These are phyloP conservation scores for Phytophthora uliginosa DNA, from an alignment of 352 stramenopile genomes.

Conservation along the genomic window DNA sequence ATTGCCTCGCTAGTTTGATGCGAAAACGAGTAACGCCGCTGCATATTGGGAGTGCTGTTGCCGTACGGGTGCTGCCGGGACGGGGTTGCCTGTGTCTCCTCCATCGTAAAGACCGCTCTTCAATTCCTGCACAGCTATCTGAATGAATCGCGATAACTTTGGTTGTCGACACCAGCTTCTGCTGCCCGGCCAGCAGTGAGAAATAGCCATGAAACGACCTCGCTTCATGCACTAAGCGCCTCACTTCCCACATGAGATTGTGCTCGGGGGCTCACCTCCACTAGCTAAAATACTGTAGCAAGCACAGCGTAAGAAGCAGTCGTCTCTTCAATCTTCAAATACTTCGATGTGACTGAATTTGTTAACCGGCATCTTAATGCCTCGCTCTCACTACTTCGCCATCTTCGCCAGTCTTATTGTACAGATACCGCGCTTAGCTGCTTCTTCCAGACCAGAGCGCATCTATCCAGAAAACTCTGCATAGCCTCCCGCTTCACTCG, in stretches of 20 bases:
- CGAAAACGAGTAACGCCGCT: slow-evolving; percentile 46
- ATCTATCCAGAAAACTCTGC: slow-evolving; percentile 41
- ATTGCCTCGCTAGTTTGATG: slow-evolving; percentile 30
- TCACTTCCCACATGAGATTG: slow-evolving; percentile 17
- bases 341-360: slow-evolving; percentile 25
- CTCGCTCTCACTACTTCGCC: slow-evolving; percentile 24
- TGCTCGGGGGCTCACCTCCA: slow-evolving; percentile 1
- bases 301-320: slow-evolving; percentile 7
- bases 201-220: slow-evolving; percentile 43
- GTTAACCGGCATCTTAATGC: slow-evolving; percentile 12
- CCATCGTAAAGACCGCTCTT: slow-evolving; percentile 6
- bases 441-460: slow-evolving; percentile 47
- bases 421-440: slow-evolving; percentile 37
- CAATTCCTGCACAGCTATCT: not conserved
- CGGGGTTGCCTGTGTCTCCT: slow-evolving; percentile 9
- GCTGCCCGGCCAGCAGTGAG: not conserved
- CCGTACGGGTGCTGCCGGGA: slow-evolving; percentile 26
- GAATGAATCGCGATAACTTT: not conserved
- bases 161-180: not conserved
- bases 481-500: slow-evolving; percentile 33
- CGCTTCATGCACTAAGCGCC: not conserved
- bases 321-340: slow-evolving; percentile 20
- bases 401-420: slow-evolving; percentile 26
- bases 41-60: slow-evolving; percentile 25
- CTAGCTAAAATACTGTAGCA: slow-evolving; percentile 10